A percentile compares a stretch with the other conserved stretches of the same genome.
phyloP scores from a whole-genome alignment of 179 eudicot genomes.

The Sideroxylon spinosum region DNA sequence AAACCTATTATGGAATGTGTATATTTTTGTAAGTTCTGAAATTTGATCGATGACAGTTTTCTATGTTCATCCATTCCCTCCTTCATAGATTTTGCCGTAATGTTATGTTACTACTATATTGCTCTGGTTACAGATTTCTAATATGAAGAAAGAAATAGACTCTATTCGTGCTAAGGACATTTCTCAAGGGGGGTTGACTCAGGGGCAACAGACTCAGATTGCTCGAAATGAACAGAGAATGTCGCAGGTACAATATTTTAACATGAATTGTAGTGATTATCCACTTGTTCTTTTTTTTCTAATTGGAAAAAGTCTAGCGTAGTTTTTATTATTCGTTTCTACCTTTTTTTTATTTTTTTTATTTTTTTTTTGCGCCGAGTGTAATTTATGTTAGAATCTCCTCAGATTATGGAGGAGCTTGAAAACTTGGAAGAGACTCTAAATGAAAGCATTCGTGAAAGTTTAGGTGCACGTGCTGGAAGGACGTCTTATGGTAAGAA shows the following conservation, averaged over 20 bases:
- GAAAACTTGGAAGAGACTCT: conserved; percentile 96
- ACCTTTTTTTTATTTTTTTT: neutral
- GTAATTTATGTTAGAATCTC: neutral
- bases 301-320: neutral
- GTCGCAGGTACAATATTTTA: conserved; percentile 50
- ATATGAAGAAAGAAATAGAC: conserved; percentile 98
- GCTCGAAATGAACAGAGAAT: conserved; percentile 98
- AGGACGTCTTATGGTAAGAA: conserved; percentile 42
- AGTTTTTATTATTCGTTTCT: neutral
- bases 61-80: neutral
- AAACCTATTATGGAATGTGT: neutral
- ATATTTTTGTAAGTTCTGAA: neutral
- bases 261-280: neutral
- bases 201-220: conserved; percentile 98
- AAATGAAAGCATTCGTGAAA: conserved; percentile 92
- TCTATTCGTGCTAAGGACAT: conserved; percentile 96
- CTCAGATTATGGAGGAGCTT: conserved; percentile 83
- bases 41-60: neutral
- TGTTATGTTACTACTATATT: neutral
- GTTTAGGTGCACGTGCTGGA: conserved; percentile 78
- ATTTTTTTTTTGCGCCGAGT: neutral
- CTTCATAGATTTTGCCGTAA: neutral
- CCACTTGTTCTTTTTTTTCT: neutral
- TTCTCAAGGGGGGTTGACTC: conserved; percentile 98
- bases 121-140: conserved; percentile 55